Conservation (phyloP, 2,329 filamentous ascomycete species). For the Paracoccidioides lutzii region DNA sequence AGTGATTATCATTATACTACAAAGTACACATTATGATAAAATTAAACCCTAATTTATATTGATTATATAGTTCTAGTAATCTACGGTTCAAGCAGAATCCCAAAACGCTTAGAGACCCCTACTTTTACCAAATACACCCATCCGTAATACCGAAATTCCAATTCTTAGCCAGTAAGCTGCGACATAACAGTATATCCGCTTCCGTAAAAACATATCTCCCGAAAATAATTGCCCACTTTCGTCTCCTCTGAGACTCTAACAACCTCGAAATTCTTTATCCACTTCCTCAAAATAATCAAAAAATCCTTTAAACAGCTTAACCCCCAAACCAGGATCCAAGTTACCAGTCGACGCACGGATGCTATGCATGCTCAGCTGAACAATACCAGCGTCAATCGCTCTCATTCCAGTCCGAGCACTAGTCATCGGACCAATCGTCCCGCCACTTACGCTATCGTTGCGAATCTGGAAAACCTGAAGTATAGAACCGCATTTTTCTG, state of each 20-base stretch:
- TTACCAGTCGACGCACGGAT: conserved; percentile 79
- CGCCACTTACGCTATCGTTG: conserved; percentile 79
- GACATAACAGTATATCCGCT: neutral
- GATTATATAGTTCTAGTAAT: neutral
- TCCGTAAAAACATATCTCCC: neutral
- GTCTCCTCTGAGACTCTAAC: conserved; percentile 13
- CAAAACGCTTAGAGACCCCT: neutral
- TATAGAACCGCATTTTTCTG: conserved; percentile 55
- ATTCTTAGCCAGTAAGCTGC: neutral
- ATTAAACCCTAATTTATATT: neutral
- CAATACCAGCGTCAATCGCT: conserved; percentile 75
- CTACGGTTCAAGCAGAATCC: neutral
- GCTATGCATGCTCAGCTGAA: conserved; percentile 88
- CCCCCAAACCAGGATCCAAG: conserved; percentile 74
- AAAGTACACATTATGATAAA: no score
- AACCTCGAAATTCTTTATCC: conserved; percentile 57
- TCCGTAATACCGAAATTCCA: neutral
- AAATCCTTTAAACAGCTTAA: conserved; percentile 80
- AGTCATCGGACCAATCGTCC: conserved; percentile 89
- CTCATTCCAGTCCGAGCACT: conserved; percentile 68
- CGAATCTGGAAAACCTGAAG: conserved; percentile 89
- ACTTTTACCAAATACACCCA: neutral
- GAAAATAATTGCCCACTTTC: neutral
- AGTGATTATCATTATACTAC: no score
- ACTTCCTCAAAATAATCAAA: conserved; percentile 75